Evolutionary conservation across 2,329 filamentous ascomycete species (phyloP).

Genomic region (Elsinoe fawcettii): DNA sequence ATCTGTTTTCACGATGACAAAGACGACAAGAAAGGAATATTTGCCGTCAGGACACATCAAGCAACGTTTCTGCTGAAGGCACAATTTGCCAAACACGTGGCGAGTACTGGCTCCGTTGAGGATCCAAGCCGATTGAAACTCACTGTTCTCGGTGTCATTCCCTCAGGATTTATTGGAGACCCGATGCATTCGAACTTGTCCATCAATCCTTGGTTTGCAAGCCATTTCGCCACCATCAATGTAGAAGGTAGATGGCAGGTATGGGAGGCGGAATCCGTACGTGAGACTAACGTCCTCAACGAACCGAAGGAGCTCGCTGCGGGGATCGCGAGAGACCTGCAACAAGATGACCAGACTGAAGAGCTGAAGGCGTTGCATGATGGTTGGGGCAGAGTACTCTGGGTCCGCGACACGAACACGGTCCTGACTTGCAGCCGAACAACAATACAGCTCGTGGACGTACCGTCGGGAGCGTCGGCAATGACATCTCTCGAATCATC

Average conservation of each 20-base stretch:
- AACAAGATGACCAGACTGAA: slow-evolving; percentile 27
- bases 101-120: neutral
- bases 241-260: slow-evolving; percentile 58
- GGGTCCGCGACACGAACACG: slow-evolving; percentile 41
- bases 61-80: slow-evolving; percentile 44
- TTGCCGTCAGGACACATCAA: slow-evolving; percentile 44
- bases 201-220: slow-evolving; percentile 55
- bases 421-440: slow-evolving; percentile 48
- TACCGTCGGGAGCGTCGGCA: slow-evolving; percentile 24
- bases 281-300: neutral
- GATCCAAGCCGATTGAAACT: neutral
- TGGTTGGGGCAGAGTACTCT: slow-evolving; percentile 45
- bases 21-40: slow-evolving; percentile 34
- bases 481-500: slow-evolving; percentile 24
- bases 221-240: slow-evolving; percentile 60
- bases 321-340: slow-evolving; percentile 8
- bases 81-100: slow-evolving; percentile 26
- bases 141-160: slow-evolving; percentile 7
- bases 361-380: slow-evolving; percentile 32
- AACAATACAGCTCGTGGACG: slow-evolving; percentile 30
- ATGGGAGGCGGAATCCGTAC: slow-evolving; percentile 48
- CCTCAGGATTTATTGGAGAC: slow-evolving; percentile 8
- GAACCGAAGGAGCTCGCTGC: slow-evolving; percentile 10
- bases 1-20: slow-evolving; percentile 42
- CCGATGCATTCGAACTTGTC: slow-evolving; percentile 51